Conservation (phyloP, 192 early-diverging fungal genomes). For the Backusella westeae region DNA sequence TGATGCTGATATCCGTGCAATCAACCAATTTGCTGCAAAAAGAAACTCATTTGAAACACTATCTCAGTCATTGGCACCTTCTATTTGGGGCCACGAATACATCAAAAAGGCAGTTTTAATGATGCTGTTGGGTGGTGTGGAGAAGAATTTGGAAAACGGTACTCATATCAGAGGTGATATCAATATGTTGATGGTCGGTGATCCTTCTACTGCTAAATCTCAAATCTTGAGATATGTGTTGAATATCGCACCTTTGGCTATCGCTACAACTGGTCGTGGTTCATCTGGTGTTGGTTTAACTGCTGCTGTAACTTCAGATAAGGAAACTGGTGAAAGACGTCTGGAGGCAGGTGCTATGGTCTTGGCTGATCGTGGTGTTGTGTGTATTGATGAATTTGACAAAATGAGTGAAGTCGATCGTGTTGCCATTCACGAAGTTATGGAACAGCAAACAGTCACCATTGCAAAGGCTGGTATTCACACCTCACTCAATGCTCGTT, state of each 20-base stretch:
- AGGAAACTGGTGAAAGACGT: slow-evolving; percentile 91
- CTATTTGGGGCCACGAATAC: slow-evolving; percentile 86
- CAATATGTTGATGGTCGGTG: slow-evolving; percentile 97
- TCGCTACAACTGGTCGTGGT: slow-evolving; percentile 96
- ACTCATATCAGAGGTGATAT: slow-evolving; percentile 97
- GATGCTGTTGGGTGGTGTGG: slow-evolving; percentile 86
- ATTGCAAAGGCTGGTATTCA: slow-evolving; percentile 99
- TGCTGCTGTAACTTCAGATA: slow-evolving; percentile 92
- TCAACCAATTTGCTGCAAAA: slow-evolving; percentile 71
- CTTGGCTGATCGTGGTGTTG: slow-evolving; percentile 93
- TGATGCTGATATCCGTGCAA: slow-evolving; percentile 85
- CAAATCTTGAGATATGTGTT: slow-evolving; percentile 95
- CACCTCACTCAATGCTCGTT: slow-evolving; percentile 95
- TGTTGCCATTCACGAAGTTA: slow-evolving; percentile 99
- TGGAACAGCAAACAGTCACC: slow-evolving; percentile 99
- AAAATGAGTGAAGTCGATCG: slow-evolving; percentile 98
- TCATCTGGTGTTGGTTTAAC: slow-evolving; percentile 98
- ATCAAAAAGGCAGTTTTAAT: slow-evolving; percentile 95
- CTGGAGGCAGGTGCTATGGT: slow-evolving; percentile 99
- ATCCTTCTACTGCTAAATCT: slow-evolving; percentile 99
- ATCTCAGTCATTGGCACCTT: slow-evolving; percentile 85
- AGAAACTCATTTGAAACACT: slow-evolving; percentile 79
- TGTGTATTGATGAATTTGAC: slow-evolving; percentile 99
- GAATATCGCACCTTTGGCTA: slow-evolving; percentile 93
- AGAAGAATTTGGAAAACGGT: slow-evolving; percentile 93